A percentile compares a stretch with the other conserved stretches of the same genome.
These are phyloP conservation scores for Monilinia fructicola DNA, from an alignment of 2,329 filamentous ascomycete genomes.

Conservation along the genomic window DNA sequence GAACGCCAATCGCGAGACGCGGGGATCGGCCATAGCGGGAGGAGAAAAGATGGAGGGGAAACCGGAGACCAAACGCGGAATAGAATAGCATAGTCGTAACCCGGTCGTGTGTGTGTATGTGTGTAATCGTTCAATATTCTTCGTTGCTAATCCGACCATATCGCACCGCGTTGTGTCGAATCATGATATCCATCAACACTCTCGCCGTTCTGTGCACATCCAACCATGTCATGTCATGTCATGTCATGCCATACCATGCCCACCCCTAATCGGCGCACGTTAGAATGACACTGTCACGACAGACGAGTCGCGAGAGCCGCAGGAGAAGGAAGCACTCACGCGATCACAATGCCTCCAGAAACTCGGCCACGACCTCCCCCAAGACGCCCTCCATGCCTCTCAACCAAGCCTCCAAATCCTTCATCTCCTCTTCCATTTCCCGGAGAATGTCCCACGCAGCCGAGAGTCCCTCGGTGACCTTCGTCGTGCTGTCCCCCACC, in stretches of 20 bases:
- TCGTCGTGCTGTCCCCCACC: background rate
- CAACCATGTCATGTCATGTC: background rate
- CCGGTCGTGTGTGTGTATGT: background rate
- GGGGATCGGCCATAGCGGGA: background rate
- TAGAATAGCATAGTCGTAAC: background rate
- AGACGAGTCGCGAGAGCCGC: background rate
- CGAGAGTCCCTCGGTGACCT: background rate
- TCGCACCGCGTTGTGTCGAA: background rate
- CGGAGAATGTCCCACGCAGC: background rate
- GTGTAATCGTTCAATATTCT: constrained; percentile 3
- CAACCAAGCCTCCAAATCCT: background rate
- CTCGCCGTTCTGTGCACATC: background rate
- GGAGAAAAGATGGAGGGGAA: background rate
- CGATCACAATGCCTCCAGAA: background rate
- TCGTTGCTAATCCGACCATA: background rate
- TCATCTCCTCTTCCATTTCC: background rate
- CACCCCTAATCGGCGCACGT: background rate
- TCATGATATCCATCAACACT: background rate
- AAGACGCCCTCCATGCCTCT: background rate
- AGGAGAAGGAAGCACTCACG: background rate
- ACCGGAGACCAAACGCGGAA: background rate
- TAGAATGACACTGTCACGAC: background rate
- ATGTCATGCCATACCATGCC: background rate
- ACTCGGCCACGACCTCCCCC: background rate
- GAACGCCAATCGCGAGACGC: background rate